A percentile compares a stretch with the other conserved stretches of the same genome.
phyloP scores from a whole-genome alignment of 345 rosid species.

The Camelina sativa region DNA sequence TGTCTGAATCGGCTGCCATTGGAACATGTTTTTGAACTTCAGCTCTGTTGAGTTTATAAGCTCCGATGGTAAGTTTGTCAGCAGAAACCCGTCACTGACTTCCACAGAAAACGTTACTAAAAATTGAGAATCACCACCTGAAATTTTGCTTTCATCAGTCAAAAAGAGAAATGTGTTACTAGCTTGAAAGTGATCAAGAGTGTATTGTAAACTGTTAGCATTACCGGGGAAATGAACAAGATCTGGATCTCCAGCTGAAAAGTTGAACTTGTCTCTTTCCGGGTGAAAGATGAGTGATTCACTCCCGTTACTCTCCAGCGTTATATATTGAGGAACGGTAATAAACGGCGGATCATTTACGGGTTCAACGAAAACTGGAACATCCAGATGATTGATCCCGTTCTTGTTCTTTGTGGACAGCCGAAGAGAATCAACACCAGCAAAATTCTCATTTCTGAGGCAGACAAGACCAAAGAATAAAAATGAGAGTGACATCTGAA shows the following conservation, averaged over 20 bases:
- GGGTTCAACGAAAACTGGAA: slow-evolving; percentile 66
- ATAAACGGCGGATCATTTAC: slow-evolving; percentile 85
- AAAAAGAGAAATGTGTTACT: background rate
- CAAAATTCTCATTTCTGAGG: slow-evolving; percentile 73
- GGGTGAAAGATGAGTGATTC: slow-evolving; percentile 59
- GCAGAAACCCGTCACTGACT: slow-evolving; percentile 70
- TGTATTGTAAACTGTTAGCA: background rate
- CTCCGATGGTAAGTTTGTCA: slow-evolving; percentile 67
- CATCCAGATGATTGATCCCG: slow-evolving; percentile 66
- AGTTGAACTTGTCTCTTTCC: slow-evolving; percentile 61
- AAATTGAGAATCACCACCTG: slow-evolving; percentile 68
- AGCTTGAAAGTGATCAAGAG: slow-evolving; percentile 19
- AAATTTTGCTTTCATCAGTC: slow-evolving; percentile 5
- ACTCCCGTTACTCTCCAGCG: slow-evolving; percentile 49
- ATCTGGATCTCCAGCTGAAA: slow-evolving; percentile 87
- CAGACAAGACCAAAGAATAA: background rate
- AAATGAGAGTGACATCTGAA: background rate
- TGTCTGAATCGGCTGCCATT: slow-evolving; percentile 91
- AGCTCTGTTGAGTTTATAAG: slow-evolving; percentile 79
- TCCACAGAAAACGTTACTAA: slow-evolving; percentile 71
- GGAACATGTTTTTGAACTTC: slow-evolving; percentile 60
- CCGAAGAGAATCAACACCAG: slow-evolving; percentile 69
- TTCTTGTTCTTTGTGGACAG: slow-evolving; percentile 73
- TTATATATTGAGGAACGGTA: slow-evolving; percentile 57
- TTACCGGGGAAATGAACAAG: slow-evolving; percentile 74